phyloP scores from a whole-genome alignment of 345 rosid genomes.

The Eucalyptus leucophloia region DNA sequence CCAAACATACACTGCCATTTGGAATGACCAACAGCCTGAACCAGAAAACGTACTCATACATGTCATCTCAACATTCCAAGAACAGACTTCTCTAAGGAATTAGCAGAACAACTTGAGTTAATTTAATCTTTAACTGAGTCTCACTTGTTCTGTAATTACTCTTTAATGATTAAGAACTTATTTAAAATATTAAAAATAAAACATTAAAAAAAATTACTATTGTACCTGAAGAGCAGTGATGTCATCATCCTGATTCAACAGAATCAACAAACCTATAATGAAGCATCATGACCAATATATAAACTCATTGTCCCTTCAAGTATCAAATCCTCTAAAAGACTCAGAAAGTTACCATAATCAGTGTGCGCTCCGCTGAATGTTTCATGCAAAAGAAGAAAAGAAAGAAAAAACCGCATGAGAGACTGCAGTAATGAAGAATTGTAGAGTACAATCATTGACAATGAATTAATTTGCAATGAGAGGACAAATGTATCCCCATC shows the following conservation, averaged over 20 bases:
- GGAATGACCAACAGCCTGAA: background rate
- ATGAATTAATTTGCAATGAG: too few species aligned
- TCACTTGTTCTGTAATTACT: background rate
- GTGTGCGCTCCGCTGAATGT: conserved; percentile 82
- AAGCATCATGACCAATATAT: background rate
- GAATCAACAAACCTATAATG: conserved; percentile 52
- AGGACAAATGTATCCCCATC: too few species aligned
- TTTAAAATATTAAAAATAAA: background rate
- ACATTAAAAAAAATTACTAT: background rate
- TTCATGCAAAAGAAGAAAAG: background rate
- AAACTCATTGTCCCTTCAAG: background rate
- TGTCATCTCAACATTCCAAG: background rate
- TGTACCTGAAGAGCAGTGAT: conserved; percentile 76
- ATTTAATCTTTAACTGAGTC: background rate
- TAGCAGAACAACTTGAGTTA: background rate
- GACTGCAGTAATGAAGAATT: too few species aligned
- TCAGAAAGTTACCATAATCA: conserved; percentile 57
- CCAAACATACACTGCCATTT: background rate
- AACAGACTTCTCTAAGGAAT: background rate
- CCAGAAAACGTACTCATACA: background rate
- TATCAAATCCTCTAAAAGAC: background rate
- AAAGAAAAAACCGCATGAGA: background rate
- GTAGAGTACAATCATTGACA: too few species aligned
- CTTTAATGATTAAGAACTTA: background rate
- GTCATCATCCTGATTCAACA: conserved; percentile 81